A percentile compares a stretch with the other conserved stretches of the same genome.
Evolutionary conservation across 2,329 filamentous ascomycete species (phyloP).

Genomic region (Zasmidium cellare): DNA sequence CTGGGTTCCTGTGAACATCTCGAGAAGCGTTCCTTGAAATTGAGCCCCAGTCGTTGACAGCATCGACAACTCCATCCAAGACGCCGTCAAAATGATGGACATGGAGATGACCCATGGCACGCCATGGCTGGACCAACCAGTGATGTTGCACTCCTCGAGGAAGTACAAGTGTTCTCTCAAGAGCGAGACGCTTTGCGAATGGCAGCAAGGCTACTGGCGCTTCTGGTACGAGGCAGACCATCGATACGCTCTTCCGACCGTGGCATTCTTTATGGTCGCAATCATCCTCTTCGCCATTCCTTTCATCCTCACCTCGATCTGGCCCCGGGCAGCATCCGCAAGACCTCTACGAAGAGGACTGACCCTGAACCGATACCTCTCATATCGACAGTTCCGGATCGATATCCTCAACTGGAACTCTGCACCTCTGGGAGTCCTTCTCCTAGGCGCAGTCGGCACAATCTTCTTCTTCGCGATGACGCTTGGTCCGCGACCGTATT

Average conservation of each 20-base stretch:
- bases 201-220: constrained; percentile 48
- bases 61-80: too few relatives aligned
- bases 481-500: constrained; percentile 51
- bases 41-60: too few relatives aligned
- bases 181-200: constrained; percentile 48
- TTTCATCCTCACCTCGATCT: constrained; percentile 31
- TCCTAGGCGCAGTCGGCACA: constrained; percentile 42
- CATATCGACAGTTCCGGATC: constrained; percentile 43
- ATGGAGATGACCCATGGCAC: constrained; percentile 13
- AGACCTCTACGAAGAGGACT: constrained; percentile 21
- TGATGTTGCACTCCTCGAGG: constrained; percentile 43
- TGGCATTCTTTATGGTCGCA: constrained; percentile 54
- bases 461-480: constrained; percentile 50
- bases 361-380: constrained; percentile 42
- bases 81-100: constrained; percentile 9
- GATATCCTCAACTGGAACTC: constrained; percentile 42
- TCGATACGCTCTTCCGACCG: constrained; percentile 53
- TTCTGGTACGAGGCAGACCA: constrained; percentile 58
- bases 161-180: constrained; percentile 29
- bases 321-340: constrained; percentile 1
- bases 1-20: too few relatives aligned
- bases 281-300: constrained; percentile 51
- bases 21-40: too few relatives aligned
- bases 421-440: constrained; percentile 47
- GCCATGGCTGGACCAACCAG: constrained; percentile 44